phyloP scores from a whole-genome alignment of 805 yeast genomes.

The Schizosaccharomyces lindneri region DNA sequence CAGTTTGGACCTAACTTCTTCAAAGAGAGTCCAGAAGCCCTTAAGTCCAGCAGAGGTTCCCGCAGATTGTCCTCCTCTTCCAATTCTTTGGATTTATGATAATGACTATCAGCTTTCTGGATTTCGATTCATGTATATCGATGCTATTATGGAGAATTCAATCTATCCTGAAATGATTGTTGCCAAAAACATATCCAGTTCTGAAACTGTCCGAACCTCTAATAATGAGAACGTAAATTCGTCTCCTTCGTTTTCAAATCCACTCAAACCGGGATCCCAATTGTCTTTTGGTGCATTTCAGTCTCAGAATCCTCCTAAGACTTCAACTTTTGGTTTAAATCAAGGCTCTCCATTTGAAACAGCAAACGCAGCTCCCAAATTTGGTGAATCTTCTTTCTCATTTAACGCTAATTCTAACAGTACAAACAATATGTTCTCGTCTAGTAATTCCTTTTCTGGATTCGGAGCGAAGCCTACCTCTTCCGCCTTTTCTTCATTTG shows the following conservation, averaged over 20 bases:
- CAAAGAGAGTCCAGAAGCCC: not conserved
- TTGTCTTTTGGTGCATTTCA: no score
- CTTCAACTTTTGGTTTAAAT: not conserved
- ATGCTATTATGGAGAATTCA: not conserved
- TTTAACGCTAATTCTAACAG: not conserved
- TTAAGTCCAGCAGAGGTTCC: not conserved
- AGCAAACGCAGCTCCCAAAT: not conserved
- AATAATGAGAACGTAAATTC: not conserved
- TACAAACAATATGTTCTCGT: not conserved
- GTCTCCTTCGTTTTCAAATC: no score
- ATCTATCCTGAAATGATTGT: not conserved
- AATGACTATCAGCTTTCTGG: not conserved
- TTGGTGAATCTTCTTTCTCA: not conserved
- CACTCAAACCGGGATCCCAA: no score
- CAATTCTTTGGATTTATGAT: not conserved
- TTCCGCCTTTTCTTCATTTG: not conserved
- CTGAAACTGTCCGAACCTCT: not conserved
- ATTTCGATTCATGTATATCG: not conserved
- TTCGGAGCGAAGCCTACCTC: not conserved
- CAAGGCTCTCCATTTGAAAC: not conserved
- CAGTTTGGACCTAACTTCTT: slow-evolving; percentile 26
- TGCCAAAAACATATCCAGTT: not conserved
- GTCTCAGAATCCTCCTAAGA: no score
- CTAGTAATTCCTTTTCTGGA: not conserved
- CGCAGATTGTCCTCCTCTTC: not conserved